Evolutionary conservation across 345 rosid species (phyloP).

Genomic region (Populus pruinosa): DNA sequence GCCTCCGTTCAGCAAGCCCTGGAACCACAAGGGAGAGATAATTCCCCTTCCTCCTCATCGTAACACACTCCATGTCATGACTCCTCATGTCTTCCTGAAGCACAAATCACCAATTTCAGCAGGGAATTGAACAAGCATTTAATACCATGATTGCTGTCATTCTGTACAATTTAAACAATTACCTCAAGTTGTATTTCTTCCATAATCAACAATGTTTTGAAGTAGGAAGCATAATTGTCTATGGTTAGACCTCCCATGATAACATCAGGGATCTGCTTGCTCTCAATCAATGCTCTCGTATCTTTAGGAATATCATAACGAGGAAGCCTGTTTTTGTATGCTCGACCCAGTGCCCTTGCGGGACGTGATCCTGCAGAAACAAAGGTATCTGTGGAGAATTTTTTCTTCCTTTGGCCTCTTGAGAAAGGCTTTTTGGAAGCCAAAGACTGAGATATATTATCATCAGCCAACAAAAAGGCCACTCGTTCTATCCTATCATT

Average conservation of each 20-base stretch:
- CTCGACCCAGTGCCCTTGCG: conserved; percentile 14
- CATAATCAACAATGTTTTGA: conserved; percentile 60
- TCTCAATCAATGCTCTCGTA: conserved; percentile 57
- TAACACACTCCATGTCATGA: conserved; percentile 64
- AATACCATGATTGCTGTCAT: neutral
- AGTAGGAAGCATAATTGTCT: conserved; percentile 53
- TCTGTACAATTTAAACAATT: neutral
- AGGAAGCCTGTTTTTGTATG: conserved; percentile 50
- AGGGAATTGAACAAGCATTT: neutral
- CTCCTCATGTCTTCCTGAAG: conserved; percentile 75
- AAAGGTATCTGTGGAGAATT: conserved; percentile 35
- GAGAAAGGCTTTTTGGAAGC: conserved; percentile 52
- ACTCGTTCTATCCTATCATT: conserved; percentile 56
- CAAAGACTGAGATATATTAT: conserved; percentile 61
- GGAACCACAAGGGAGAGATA: conserved; percentile 66
- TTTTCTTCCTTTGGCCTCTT: conserved; percentile 48
- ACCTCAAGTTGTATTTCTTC: conserved; percentile 91
- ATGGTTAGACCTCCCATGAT: conserved; percentile 42
- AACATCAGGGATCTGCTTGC: conserved; percentile 46
- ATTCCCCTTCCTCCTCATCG: conserved; percentile 52
- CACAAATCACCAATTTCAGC: conserved; percentile 2
- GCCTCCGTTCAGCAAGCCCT: conserved; percentile 92
- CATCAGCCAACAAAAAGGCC: conserved; percentile 72
- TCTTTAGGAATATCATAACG: conserved; percentile 53
- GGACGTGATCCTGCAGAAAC: conserved; percentile 43